Conservation (phyloP, 23 red algal genomes). For the Gracilaria domingensis region DNA sequence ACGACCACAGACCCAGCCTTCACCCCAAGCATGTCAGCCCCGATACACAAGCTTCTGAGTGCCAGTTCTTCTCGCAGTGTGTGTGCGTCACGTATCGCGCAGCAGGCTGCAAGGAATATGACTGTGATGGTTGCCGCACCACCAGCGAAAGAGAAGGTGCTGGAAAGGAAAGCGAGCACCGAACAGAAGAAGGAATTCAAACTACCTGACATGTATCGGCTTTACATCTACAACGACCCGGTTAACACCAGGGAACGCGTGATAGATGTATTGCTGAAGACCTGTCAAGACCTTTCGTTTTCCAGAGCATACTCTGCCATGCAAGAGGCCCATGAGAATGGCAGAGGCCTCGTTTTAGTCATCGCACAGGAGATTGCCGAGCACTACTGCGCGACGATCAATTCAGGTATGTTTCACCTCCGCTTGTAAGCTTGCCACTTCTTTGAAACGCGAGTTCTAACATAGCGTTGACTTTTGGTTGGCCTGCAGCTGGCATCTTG, state of each 20-base stretch:
- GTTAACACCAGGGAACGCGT: constrained; percentile 74
- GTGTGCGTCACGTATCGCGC: constrained; percentile 27
- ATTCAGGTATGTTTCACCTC: constrained; percentile 55
- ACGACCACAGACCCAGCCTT: neutral
- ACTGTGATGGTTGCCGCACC: constrained; percentile 22
- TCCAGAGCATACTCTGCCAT: constrained; percentile 74
- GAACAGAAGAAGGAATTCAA: constrained; percentile 51
- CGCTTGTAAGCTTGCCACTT: neutral
- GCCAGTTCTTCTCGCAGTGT: constrained; percentile 43
- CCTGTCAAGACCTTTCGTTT: constrained; percentile 65
- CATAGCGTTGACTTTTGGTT: neutral
- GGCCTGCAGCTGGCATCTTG: constrained; percentile 36
- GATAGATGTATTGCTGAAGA: constrained; percentile 67
- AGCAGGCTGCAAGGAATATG: constrained; percentile 21
- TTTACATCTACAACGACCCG: constrained; percentile 82
- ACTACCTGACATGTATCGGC: constrained; percentile 62
- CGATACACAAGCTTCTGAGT: constrained; percentile 1
- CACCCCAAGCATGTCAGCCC: constrained; percentile 25
- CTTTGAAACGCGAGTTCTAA: neutral
- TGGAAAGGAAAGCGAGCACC: constrained; percentile 43
- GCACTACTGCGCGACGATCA: constrained; percentile 73
- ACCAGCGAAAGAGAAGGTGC: constrained; percentile 1
- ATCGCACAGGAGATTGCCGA: constrained; percentile 80
- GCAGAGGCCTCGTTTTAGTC: constrained; percentile 67
- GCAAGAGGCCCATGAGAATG: constrained; percentile 82